Base-by-base conservation (phyloP, 2,329 filamentous ascomycete genomes). In the Epichloe uncinata region DNA sequence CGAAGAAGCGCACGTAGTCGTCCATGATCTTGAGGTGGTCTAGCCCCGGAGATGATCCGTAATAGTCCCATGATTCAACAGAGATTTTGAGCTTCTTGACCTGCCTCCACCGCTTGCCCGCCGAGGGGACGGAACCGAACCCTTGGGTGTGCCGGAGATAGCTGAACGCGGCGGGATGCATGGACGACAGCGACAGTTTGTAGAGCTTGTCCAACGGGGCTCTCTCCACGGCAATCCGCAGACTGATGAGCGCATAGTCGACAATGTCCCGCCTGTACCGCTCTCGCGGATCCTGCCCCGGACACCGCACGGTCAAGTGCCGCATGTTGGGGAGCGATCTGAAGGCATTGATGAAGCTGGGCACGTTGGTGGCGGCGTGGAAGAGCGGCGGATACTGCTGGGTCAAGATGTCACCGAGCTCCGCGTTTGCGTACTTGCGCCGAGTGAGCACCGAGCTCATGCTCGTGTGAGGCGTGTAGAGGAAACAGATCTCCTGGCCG, bases 341-440 rank as follows among this genome's bases (percentile, higher is more conserved):
- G 61, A 95, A 73, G 45, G 85, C 85, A 55, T 81, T 75, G 58
- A 91, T 82, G 69, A 95, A 95, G 38, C 86, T 85, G 5, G 85
- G 79, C 6, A 94, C 84, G 61, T 95, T 93, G 53, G 87, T 91
- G 7, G 89, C 86, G 6, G 88, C 86, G 61, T 95, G 89, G 68
- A 95, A 95, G 3, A 95, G 70, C 5, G 89, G 87, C 48, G 87
- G 87, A 60, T 94, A 95, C 67, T 95, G 88, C 62, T 87, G 81
- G 13, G 87, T 86, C 53, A 95, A 74, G 52, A 94, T 76, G 61
- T 91, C 84, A 53, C 83, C 88, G 60, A 93, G 79, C 59, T 87
- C 85, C 58, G 78, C 75, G 63, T 82, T 86, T 57, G 84, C 86
- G 64, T 94, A 94, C 67, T 87, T 91, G 47, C 84, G 85, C 49